A percentile compares a stretch with the other conserved stretches of the same genome.
Conservation (phyloP, 148 eudicot species). For the Rhododendron ovatum region DNA sequence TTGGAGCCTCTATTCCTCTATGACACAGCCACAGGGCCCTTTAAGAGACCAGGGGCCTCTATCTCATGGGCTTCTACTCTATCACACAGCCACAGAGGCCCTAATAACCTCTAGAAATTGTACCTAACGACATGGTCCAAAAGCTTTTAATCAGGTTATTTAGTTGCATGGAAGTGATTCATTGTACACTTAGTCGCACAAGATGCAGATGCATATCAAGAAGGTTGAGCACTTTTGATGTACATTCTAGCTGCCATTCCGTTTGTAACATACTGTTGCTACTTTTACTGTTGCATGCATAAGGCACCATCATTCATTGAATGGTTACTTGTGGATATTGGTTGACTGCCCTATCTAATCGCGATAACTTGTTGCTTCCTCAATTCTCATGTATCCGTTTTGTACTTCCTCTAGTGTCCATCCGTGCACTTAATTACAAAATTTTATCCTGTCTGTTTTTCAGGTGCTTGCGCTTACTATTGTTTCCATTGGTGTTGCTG, state of each 20-base stretch:
- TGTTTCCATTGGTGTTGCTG: slow-evolving; percentile 83
- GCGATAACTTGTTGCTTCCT: not conserved
- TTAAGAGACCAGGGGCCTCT: not conserved
- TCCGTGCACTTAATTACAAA: not conserved
- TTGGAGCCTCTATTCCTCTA: not conserved
- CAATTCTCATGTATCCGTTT: not conserved
- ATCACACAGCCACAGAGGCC: not conserved
- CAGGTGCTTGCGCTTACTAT: slow-evolving; percentile 74
- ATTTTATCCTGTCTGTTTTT: slow-evolving; percentile 8
- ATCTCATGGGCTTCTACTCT: not conserved
- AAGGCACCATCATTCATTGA: not conserved
- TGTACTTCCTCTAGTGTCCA: not conserved
- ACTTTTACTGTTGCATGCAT: not conserved
- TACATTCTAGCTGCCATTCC: not conserved
- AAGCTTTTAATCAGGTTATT: not conserved
- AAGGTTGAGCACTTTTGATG: not conserved
- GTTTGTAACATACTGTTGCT: not conserved
- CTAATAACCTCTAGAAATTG: not conserved
- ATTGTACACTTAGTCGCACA: not conserved
- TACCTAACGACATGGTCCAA: not conserved
- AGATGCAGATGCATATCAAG: not conserved
- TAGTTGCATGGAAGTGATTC: not conserved
- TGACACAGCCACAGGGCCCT: not conserved
- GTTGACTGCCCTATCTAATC: not conserved
- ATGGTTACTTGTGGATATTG: not conserved